Evolutionary conservation across 805 yeast genomes (phyloP).

Genomic region (Saccharomyces kudriavzevii): DNA sequence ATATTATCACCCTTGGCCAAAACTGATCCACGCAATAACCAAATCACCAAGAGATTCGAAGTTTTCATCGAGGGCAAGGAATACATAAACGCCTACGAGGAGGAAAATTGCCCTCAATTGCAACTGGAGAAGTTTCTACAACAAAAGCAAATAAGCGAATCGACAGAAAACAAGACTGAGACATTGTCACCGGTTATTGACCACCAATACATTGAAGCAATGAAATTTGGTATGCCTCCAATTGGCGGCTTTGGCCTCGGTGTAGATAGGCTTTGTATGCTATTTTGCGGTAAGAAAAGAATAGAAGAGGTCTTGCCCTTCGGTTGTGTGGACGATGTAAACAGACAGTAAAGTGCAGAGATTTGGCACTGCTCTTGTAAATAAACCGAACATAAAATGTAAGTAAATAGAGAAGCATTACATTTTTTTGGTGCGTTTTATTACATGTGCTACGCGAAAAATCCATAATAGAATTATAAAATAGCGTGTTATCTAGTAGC

Average conservation of each 20-base stretch:
- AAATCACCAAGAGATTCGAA: conserved; percentile 68
- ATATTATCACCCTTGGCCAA: conserved; percentile 84
- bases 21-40: conserved; percentile 35
- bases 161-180: conserved; percentile 47
- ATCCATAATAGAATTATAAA: neutral
- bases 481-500: neutral
- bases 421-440: too few relatives aligned
- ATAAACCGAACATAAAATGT: neutral
- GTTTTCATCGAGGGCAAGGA: conserved; percentile 74
- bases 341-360: conserved; percentile 40
- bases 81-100: conserved; percentile 89
- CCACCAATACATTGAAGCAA: conserved; percentile 54
- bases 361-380: neutral
- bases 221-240: conserved; percentile 95
- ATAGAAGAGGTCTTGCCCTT: conserved; percentile 72
- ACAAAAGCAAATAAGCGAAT: conserved; percentile 45
- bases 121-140: conserved; percentile 56
- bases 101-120: conserved; percentile 77
- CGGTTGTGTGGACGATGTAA: conserved; percentile 65
- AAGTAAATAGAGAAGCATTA: neutral
- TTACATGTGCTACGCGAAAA: neutral
- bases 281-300: conserved; percentile 52
- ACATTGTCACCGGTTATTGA: conserved; percentile 53
- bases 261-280: conserved; percentile 79
- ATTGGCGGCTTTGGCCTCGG: conserved; percentile 99